Evolutionary conservation across 148 eudicot genomes (phyloP).

Genomic region (Vaccinium darrowii): DNA sequence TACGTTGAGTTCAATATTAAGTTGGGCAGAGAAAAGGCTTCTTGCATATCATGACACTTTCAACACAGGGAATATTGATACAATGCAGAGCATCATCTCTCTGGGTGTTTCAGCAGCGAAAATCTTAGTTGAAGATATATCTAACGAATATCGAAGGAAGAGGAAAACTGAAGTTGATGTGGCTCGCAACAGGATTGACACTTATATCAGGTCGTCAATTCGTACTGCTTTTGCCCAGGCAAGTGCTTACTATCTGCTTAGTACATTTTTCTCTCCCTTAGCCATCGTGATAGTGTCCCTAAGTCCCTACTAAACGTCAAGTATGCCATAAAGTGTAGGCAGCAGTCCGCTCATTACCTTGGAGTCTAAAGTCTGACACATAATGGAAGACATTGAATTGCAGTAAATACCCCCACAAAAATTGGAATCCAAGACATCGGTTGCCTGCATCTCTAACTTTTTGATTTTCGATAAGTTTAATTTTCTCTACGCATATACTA

Average conservation of each 20-base stretch:
- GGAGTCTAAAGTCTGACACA: background rate
- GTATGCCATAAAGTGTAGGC: background rate
- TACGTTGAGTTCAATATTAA: constrained; percentile 81
- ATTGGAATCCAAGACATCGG: background rate
- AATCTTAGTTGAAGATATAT: constrained; percentile 88
- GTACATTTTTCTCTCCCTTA: background rate
- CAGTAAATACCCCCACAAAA: background rate
- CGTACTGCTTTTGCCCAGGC: constrained; percentile 99
- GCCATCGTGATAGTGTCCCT: background rate
- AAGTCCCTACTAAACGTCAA: background rate
- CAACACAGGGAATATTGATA: constrained; percentile 66
- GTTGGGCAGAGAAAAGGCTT: constrained; percentile 96
- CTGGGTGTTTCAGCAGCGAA: constrained; percentile 87
- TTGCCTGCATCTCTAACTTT: background rate
- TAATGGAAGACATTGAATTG: background rate
- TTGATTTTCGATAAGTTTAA: background rate
- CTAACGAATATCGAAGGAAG: constrained; percentile 92
- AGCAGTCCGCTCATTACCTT: background rate
- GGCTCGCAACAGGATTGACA: constrained; percentile 87
- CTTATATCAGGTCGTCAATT: constrained; percentile 94
- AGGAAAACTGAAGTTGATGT: constrained; percentile 93
- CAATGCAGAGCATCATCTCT: constrained; percentile 86
- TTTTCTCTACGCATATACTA: background rate
- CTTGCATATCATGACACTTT: constrained; percentile 98
- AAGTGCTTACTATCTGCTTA: constrained; percentile 29